Evolutionary conservation across 345 rosid genomes (phyloP).

Genomic region (Reutealis trisperma): DNA sequence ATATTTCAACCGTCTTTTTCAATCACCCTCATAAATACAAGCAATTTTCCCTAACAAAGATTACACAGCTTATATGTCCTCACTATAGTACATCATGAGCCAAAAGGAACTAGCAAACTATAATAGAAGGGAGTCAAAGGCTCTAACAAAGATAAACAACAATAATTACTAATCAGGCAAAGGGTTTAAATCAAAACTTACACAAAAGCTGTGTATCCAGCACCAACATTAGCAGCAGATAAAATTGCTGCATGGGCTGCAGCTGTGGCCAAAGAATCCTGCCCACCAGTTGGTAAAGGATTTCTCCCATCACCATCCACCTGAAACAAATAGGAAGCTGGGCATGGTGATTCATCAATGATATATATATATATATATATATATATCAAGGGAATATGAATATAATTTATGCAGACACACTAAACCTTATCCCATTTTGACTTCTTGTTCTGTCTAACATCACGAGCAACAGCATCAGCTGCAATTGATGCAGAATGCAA

Average conservation of each 20-base stretch:
- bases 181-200: conserved; percentile 38
- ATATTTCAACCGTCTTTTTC: too few species aligned
- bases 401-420: background rate
- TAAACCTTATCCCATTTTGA: conserved; percentile 95
- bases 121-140: too few species aligned
- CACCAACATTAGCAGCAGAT: conserved; percentile 74
- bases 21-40: too few species aligned
- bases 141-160: too few species aligned
- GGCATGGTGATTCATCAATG: conserved; percentile 3
- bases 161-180: too few species aligned
- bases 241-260: conserved; percentile 60
- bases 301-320: conserved; percentile 73
- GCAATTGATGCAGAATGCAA: conserved; percentile 42
- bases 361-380: too few species aligned
- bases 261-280: conserved; percentile 56
- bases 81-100: too few species aligned
- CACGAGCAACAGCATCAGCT: conserved; percentile 51
- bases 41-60: too few species aligned
- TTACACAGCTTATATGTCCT: too few species aligned
- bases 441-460: conserved; percentile 82
- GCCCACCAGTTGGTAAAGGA: conserved; percentile 55
- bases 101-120: too few species aligned
- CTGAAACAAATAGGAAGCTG: conserved; percentile 40
- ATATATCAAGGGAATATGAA: background rate
- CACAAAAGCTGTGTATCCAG: conserved; percentile 92